Base-by-base conservation (phyloP, 768 basidiomycete species). In the Heimioporus sp. region DNA sequence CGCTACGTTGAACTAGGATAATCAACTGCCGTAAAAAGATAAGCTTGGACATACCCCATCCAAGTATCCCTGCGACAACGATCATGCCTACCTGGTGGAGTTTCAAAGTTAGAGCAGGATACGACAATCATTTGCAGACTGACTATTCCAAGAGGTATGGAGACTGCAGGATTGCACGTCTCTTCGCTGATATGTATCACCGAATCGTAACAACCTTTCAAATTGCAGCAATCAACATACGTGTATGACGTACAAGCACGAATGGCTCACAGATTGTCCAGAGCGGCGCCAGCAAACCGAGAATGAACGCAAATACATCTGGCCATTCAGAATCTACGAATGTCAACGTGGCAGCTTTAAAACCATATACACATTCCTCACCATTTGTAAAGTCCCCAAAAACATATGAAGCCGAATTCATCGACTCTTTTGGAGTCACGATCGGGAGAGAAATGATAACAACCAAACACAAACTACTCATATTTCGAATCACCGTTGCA, bases 81-180 rank as follows among this genome's bases (percentile, higher is more conserved):
- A 76, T 76, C 11, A 79, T 70, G 42, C 37, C 42, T 40, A 67
- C 57, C 66, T 67, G 43, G 19, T 30, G 4, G 10, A 43, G 4
- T 48, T n/a, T 20, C 10, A 11, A 43, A 21, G 12, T 1, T 5
- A 16, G 21, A 8, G 49, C 7, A 28, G 28, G 43, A 2, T 34
- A 15, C 7, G 21, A 24, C 21, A 24, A 28, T 5, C n/a, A 43
- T 3, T 5, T 40, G 1, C 19, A 24, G 2, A 32, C 68, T 69
- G 19, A 84, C 72, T 40, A 82, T 82, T 5, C 79, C 81, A 74
- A 74, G 79, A 0, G 82, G 82, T 5, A 79, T 80, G 1, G 78
- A 79, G 0, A 67, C 69, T 34, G 74, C 76, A 8, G 82, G 82
- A 46, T 83, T 83, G 2, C 69, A 68, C 10, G 80, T 76, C 55